Conservation (phyloP, 2,329 filamentous ascomycete genomes). For the Seiridium cupressi region DNA sequence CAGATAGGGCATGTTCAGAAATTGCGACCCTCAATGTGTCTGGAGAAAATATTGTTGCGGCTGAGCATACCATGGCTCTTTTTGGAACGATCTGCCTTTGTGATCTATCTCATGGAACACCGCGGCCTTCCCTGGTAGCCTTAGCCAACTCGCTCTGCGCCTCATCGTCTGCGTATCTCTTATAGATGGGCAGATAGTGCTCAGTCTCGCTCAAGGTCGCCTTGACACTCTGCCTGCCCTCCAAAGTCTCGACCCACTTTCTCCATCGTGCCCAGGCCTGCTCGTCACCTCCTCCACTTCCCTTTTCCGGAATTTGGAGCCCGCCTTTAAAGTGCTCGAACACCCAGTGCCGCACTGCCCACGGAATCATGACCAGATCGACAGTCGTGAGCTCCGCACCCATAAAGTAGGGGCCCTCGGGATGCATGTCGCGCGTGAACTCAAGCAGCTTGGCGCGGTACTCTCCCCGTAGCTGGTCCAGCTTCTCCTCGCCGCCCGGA, state of each 20-base stretch:
- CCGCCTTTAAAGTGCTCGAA: conserved; percentile 60
- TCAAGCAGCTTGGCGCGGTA: conserved; percentile 49
- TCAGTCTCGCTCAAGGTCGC: conserved; percentile 53
- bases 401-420: conserved; percentile 50
- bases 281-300: conserved; percentile 46
- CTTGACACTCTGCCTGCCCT: conserved; percentile 46
- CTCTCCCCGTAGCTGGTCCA: conserved; percentile 41
- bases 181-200: conserved; percentile 55
- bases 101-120: conserved; percentile 39
- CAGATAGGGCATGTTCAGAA: no score
- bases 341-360: conserved; percentile 53
- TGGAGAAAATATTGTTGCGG: no score
- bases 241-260: conserved; percentile 48
- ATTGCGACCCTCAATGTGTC: no score
- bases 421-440: conserved; percentile 46
- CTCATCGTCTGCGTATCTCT: conserved; percentile 40
- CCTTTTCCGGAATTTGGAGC: conserved; percentile 45
- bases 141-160: conserved; percentile 42
- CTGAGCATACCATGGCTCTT: no score
- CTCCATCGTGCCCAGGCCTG: conserved; percentile 49
- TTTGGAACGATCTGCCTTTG: no score
- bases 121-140: conserved; percentile 44
- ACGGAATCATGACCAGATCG: conserved; percentile 55
- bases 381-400: conserved; percentile 48
- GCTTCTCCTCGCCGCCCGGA: conserved; percentile 13